A percentile compares a stretch with the other conserved stretches of the same genome.
Conservation (phyloP, 2,329 filamentous ascomycete species). For the Davidsoniella virescens region DNA sequence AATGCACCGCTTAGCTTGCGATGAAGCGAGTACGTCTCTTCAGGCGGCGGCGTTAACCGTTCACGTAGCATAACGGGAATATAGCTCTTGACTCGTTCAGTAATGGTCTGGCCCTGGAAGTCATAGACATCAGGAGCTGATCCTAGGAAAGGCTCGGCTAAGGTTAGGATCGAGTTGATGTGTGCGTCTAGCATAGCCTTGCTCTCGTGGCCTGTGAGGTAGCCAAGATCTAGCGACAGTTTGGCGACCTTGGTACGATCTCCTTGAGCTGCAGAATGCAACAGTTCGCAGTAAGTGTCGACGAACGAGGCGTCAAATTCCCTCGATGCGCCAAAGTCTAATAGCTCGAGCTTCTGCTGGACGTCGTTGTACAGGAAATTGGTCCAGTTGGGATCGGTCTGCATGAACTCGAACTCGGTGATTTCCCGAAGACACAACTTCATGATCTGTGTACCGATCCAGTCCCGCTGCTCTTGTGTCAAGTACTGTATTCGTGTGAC, state of each 20-base stretch:
- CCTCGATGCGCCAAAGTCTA: conserved; percentile 88
- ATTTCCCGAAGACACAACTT: conserved; percentile 87
- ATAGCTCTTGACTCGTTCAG: conserved; percentile 70
- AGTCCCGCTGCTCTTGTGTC: conserved; percentile 72
- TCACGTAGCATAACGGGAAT: conserved; percentile 92
- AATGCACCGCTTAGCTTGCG: conserved; percentile 93
- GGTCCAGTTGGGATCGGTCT: conserved; percentile 98
- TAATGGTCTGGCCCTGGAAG: conserved; percentile 89
- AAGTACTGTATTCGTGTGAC: conserved; percentile 68
- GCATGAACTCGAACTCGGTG: conserved; percentile 92
- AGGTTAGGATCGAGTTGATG: conserved; percentile 68
- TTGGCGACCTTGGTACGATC: conserved; percentile 48
- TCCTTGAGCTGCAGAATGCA: conserved; percentile 59
- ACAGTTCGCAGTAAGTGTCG: conserved; percentile 58
- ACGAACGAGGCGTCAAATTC: conserved; percentile 75
- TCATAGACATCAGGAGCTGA: conserved; percentile 73
- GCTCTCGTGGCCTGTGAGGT: conserved; percentile 82
- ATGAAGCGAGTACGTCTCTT: conserved; percentile 94
- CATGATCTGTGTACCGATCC: conserved; percentile 89
- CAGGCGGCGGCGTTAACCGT: conserved; percentile 74
- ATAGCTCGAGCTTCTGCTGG: conserved; percentile 61
- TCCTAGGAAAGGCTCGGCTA: conserved; percentile 77
- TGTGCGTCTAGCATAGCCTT: conserved; percentile 79
- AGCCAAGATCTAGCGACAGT: conserved; percentile 65
- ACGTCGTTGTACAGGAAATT: conserved; percentile 83